Evolutionary conservation across 805 yeast genomes (phyloP).

Genomic region (Candida ipomoeae): DNA sequence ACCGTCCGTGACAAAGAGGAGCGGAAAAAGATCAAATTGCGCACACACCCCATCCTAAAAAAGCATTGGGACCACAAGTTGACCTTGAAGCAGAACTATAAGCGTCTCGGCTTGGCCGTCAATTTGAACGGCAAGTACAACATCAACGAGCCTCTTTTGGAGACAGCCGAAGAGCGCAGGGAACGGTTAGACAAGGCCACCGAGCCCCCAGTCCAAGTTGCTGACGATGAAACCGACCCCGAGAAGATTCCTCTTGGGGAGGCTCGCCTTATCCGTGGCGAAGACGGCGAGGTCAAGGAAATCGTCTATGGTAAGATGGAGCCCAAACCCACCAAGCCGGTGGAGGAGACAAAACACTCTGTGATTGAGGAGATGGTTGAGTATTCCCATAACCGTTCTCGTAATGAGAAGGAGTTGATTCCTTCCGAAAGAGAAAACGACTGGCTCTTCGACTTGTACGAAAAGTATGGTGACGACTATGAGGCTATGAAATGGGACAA

Average conservation of each 20-base stretch:
- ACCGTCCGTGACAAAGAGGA: slow-evolving; percentile 69
- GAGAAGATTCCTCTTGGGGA: slow-evolving; percentile 69
- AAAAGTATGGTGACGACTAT: slow-evolving; percentile 84
- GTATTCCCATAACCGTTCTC: slow-evolving; percentile 42
- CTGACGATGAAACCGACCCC: slow-evolving; percentile 46
- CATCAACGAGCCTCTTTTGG: slow-evolving; percentile 65
- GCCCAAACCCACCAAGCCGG: slow-evolving; percentile 14
- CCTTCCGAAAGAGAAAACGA: slow-evolving; percentile 70
- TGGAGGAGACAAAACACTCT: slow-evolving; percentile 25
- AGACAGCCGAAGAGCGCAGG: slow-evolving; percentile 32
- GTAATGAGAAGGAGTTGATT: slow-evolving; percentile 44
- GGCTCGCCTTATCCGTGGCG: slow-evolving; percentile 71
- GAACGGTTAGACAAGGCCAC: slow-evolving; percentile 25
- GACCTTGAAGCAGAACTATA: slow-evolving; percentile 84
- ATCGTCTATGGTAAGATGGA: slow-evolving; percentile 70
- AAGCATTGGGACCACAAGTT: slow-evolving; percentile 83
- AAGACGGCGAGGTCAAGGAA: slow-evolving; percentile 57
- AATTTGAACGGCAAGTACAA: slow-evolving; percentile 55
- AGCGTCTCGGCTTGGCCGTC: slow-evolving; percentile 69
- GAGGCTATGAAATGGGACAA: slow-evolving; percentile 90
- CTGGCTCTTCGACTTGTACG: slow-evolving; percentile 62
- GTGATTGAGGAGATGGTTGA: slow-evolving; percentile 70
- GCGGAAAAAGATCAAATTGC: slow-evolving; percentile 60
- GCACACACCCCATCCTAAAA: slow-evolving; percentile 77
- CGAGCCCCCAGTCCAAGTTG: slow-evolving; percentile 15